A percentile compares a stretch with the other conserved stretches of the same genome.
Conservation (phyloP, 169 alveolate genomes). For the Perkinsus olseni region DNA sequence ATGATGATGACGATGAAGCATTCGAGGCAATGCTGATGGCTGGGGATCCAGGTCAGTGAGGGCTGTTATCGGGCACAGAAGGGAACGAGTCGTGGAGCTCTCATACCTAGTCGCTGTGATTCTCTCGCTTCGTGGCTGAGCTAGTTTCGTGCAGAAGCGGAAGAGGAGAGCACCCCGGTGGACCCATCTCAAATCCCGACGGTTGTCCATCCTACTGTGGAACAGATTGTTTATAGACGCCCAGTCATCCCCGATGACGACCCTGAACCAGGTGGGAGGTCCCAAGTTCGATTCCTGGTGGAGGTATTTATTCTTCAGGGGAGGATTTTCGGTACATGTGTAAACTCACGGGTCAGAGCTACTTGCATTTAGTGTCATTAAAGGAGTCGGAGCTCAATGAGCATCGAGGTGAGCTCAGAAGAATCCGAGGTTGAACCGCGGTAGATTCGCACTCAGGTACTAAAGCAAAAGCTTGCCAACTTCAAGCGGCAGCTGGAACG, state of each 20-base stretch:
- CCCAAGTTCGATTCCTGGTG: neutral
- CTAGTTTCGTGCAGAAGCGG: neutral
- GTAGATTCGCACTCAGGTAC: neutral
- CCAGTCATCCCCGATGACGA: neutral
- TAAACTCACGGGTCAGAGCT: neutral
- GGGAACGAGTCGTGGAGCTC: no score
- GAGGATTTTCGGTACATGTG: neutral
- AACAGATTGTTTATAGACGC: neutral
- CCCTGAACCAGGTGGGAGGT: neutral
- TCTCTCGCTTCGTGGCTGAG: no score
- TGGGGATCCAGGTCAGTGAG: neutral
- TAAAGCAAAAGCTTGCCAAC: neutral
- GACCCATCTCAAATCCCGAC: neutral
- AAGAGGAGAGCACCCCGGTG: neutral
- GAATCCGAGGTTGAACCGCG: neutral
- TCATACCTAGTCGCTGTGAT: no score
- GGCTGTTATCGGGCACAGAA: no score
- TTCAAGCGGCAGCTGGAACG: neutral
- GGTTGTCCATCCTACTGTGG: neutral
- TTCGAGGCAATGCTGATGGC: neutral
- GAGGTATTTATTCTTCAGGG: neutral
- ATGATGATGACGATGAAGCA: neutral
- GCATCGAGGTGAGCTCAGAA: neutral
- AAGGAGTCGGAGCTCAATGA: neutral
- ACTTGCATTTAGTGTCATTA: neutral